phyloP scores from a whole-genome alignment of 2,329 filamentous ascomycete genomes.

The Dactylellina cionopaga region DNA sequence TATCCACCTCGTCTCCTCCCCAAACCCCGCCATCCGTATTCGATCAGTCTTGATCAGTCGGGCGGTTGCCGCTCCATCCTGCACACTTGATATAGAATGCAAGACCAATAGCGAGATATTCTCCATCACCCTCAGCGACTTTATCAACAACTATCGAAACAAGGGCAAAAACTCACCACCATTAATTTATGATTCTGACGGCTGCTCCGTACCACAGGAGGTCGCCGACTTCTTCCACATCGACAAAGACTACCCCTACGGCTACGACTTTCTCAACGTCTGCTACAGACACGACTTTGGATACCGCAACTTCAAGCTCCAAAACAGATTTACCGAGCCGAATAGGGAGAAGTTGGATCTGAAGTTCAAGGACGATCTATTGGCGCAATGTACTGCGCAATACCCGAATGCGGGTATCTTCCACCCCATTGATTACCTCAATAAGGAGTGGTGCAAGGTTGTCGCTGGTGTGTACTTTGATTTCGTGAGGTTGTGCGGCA shows the following conservation, averaged over 20 bases:
- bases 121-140: neutral
- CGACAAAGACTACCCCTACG: slow-evolving; percentile 28
- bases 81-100: slow-evolving; percentile 12
- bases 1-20: slow-evolving; percentile 2
- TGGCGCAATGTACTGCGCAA: slow-evolving; percentile 11
- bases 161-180: slow-evolving; percentile 6
- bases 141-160: slow-evolving; percentile 12
- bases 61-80: neutral
- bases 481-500: slow-evolving; percentile 27
- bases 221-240: slow-evolving; percentile 11
- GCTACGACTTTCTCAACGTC: slow-evolving; percentile 25
- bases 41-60: neutral
- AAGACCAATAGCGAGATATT: slow-evolving; percentile 22
- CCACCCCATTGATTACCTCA: neutral
- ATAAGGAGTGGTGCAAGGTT: slow-evolving; percentile 16
- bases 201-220: slow-evolving; percentile 27
- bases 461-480: slow-evolving; percentile 20
- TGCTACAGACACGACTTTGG: slow-evolving; percentile 70
- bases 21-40: neutral
- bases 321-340: slow-evolving; percentile 63
- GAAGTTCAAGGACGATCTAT: slow-evolving; percentile 61
- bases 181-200: slow-evolving; percentile 25
- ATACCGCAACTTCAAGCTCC: slow-evolving; percentile 66
- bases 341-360: slow-evolving; percentile 64
- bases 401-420: slow-evolving; percentile 8